Conservation (phyloP, 192 early-diverging fungal genomes). For the Fimicolochytrium jonesii region DNA sequence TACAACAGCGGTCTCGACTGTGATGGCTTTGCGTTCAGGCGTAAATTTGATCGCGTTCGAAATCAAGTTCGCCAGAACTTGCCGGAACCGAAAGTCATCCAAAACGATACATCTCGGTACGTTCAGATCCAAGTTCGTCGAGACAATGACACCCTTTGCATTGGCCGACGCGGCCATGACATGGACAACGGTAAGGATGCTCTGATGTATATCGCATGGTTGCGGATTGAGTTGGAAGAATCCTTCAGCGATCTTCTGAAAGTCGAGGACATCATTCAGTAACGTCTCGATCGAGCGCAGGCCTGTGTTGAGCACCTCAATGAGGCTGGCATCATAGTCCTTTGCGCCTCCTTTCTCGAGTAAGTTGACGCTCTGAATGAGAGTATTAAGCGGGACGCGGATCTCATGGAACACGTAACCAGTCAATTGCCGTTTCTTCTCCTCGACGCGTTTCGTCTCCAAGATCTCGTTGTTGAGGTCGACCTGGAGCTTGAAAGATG, state of each 20-base stretch:
- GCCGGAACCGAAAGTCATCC: conserved; percentile 52
- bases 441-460: not conserved
- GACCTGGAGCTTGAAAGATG: not conserved
- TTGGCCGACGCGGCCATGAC: conserved; percentile 6
- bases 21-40: conserved; percentile 3
- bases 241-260: conserved; percentile 2
- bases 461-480: not conserved
- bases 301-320: conserved; percentile 7
- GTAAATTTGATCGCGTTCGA: conserved; percentile 80
- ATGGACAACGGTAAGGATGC: conserved; percentile 3
- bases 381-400: conserved; percentile 6
- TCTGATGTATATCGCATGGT: conserved; percentile 1
- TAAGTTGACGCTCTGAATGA: conserved; percentile 1
- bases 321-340: conserved; percentile 2
- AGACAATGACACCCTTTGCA: not conserved
- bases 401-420: conserved; percentile 10
- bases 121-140: not conserved
- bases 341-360: not conserved
- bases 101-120: not conserved
- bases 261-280: conserved; percentile 8
- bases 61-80: conserved; percentile 79
- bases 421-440: conserved; percentile 6
- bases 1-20: not conserved
- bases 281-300: conserved; percentile 1
- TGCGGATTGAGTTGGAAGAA: conserved; percentile 6